Evolutionary conservation across 169 alveolate species (phyloP).

Genomic region (Perkinsus chesapeaki): DNA sequence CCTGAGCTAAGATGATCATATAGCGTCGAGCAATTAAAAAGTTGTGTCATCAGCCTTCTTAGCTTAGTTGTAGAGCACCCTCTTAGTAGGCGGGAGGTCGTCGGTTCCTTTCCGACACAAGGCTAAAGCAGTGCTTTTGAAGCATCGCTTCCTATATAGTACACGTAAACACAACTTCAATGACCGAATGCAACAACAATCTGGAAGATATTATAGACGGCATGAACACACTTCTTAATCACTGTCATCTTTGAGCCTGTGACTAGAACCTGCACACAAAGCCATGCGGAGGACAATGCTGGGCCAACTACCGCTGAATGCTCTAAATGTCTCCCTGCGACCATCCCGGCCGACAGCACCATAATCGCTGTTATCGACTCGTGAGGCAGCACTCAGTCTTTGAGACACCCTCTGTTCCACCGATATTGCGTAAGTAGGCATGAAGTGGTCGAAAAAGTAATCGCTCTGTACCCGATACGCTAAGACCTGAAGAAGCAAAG

Average conservation of each 20-base stretch:
- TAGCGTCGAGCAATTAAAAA: no score
- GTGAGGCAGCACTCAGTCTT: background rate
- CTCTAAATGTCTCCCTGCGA: background rate
- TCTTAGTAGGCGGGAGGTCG: constrained; percentile 1
- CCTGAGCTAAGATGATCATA: no score
- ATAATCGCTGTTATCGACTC: background rate
- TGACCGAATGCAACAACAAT: background rate
- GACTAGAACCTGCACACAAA: background rate
- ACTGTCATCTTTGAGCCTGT: background rate
- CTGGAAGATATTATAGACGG: background rate
- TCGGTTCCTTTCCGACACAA: background rate
- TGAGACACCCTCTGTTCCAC: background rate
- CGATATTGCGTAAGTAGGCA: background rate
- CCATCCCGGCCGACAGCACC: background rate
- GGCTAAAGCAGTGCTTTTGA: background rate
- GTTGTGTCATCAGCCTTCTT: background rate
- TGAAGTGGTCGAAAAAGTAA: background rate
- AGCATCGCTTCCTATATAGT: background rate
- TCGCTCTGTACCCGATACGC: background rate
- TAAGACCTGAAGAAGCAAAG: background rate
- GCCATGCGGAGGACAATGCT: background rate
- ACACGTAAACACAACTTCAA: background rate
- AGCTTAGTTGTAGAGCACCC: constrained; percentile 4
- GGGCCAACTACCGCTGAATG: background rate
- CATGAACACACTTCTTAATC: background rate